These are phyloP conservation scores for Fusarium nanum DNA, from an alignment of 2,329 filamentous ascomycete species.

Conservation along the genomic window DNA sequence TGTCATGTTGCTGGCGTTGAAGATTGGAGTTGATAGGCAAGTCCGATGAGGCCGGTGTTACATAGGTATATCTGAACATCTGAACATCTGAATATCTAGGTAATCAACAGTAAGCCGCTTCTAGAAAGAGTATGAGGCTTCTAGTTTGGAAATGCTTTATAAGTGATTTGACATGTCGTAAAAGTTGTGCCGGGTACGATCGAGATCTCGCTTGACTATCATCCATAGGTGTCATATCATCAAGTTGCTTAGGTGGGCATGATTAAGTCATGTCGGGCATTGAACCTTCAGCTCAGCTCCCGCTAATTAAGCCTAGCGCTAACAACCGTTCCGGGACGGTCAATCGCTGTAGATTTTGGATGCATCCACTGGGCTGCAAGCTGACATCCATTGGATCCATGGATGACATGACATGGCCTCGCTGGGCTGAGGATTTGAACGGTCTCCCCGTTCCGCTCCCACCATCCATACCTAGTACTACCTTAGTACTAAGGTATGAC, in stretches of 20 bases:
- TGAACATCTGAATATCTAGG: not conserved
- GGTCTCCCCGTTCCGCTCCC: conserved; percentile 4
- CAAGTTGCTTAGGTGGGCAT: conserved; percentile 31
- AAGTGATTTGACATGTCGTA: conserved; percentile 19
- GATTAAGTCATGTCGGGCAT: conserved; percentile 20
- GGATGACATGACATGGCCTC: conserved; percentile 25
- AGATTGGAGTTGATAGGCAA: not conserved
- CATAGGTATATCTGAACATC: too few species aligned
- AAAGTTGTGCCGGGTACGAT: conserved; percentile 4
- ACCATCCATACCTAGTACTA: not conserved
- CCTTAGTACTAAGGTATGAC: not conserved
- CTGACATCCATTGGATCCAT: not conserved
- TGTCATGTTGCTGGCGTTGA: conserved; percentile 6
- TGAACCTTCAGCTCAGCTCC: conserved; percentile 2
- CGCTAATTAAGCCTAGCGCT: conserved; percentile 5
- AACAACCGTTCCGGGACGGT: not conserved
- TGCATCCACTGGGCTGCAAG: conserved; percentile 18
- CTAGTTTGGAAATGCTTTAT: conserved; percentile 21
- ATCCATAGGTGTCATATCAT: not conserved
- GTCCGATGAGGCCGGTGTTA: not conserved
- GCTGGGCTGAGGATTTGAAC: conserved; percentile 28
- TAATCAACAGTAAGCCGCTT: not conserved
- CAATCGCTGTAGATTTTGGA: conserved; percentile 3
- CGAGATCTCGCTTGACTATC: conserved; percentile 8
- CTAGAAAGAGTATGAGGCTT: conserved; percentile 9